Evolutionary conservation across 768 basidiomycete genomes (phyloP), one percentile per base, ranked within the genome.

Genomic region (Hericium coralloides): DNA sequence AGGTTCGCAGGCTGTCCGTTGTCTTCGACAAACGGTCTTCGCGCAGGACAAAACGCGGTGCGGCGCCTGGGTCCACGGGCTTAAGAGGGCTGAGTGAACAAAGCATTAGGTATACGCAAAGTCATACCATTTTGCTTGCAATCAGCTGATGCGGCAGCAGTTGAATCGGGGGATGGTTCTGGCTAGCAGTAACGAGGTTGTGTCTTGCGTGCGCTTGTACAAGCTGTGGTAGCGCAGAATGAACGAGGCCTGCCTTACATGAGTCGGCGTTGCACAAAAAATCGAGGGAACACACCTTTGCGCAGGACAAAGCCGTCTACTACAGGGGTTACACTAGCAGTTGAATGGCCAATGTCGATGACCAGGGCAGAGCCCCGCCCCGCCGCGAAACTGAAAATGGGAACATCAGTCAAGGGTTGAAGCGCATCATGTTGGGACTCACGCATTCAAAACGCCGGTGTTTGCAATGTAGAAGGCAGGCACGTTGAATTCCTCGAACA

Each of bases 381-480:
- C 53, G 95, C 89, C 15, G 95, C 92, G 69, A 99, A 99, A 3
- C 95, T 98, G 31, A 47, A 4, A 43, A 43, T 52, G 47, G 5
- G 38, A 25, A 20, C 10, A 22, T 52, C 31, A 51, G 15, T 4
- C 36, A 2, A 47, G 47, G 9, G 37, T 37, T 7, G 55, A 53
- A 55, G 12, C 5, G 55, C 2, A 53, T 20, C 39, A 61, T 36
- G 36, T 31, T 37, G 38, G 22, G 5, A 72, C 83, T 64, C 70
- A 98, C 92, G 95, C 89, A 68, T 91, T 95, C 56, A 98, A 73
- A 14, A 98, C 95, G 20, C 91, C 89, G 22, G 89, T 89, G 67
- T 98, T 97, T 15, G 95, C 93, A 39, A 95, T 89, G 68, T 98
- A 99, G 73, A 95, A 94, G 2, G 95, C 97, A 9, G 97, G 95